A percentile compares a stretch with the other conserved stretches of the same genome.
Evolutionary conservation across 768 basidiomycete species (phyloP).

Genomic region (Tricholomella constricta): DNA sequence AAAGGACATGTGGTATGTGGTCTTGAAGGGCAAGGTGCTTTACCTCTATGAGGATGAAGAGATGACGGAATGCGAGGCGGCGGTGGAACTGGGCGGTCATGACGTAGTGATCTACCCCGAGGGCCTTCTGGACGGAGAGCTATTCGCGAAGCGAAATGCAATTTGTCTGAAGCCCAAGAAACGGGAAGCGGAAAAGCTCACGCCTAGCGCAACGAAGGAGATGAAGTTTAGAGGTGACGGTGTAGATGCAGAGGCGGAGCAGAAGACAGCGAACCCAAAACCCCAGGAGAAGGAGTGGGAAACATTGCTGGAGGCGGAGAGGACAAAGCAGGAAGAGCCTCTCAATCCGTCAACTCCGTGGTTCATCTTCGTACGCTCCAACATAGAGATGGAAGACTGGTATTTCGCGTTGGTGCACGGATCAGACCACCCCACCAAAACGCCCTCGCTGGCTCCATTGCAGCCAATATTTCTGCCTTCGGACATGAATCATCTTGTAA

Average conservation of each 20-base stretch:
- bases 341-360: conserved; percentile 65
- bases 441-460: conserved; percentile 61
- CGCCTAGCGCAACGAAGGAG: conserved; percentile 57
- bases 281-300: conserved; percentile 42
- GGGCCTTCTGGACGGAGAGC: conserved; percentile 79
- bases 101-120: conserved; percentile 77
- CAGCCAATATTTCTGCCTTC: conserved; percentile 65
- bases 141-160: conserved; percentile 89
- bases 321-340: conserved; percentile 53
- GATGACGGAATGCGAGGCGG: conserved; percentile 88
- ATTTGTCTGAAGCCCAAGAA: conserved; percentile 70
- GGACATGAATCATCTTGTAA: conserved; percentile 84
- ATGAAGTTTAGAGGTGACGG: conserved; percentile 43
- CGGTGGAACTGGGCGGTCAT: conserved; percentile 82
- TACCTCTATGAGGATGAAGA: conserved; percentile 94
- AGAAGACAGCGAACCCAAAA: conserved; percentile 22
- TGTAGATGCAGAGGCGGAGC: conserved; percentile 31
- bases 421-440: conserved; percentile 61
- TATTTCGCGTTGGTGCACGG: conserved; percentile 82
- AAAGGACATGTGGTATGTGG: conserved; percentile 92
- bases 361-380: conserved; percentile 92
- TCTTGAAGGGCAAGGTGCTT: conserved; percentile 86
- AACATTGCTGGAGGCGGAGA: conserved; percentile 36
- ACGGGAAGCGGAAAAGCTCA: conserved; percentile 30
- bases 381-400: conserved; percentile 97